Evolutionary conservation across 2,329 filamentous ascomycete species (phyloP), one percentile per base, ranked within the genome.

Genomic region (Alternaria gaisen): DNA sequence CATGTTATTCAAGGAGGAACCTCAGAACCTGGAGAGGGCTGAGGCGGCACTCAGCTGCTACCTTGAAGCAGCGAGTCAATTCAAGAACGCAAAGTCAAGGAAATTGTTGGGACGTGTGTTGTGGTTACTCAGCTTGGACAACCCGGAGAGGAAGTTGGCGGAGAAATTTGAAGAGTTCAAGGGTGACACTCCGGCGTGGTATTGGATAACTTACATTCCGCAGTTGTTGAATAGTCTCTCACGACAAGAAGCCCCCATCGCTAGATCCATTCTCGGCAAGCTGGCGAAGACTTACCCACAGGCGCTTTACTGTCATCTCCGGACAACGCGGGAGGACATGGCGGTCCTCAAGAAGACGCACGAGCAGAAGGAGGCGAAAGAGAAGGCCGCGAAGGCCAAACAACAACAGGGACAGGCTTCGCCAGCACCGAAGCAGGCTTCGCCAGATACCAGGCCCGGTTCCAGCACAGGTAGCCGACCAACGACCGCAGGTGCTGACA

Each of bases 141-240:
- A 97, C 72, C 85, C 91, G 0, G 92, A 93, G 74, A 92, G 92
- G 12, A 90, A 87, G 38, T 90, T 99, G 61, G 91, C 92, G 0
- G 85, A 88, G 70, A 93, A 94, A 12, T 99, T 97, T 68, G 93
- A 97, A 67, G 92, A 94, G 69, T 99, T 95, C 82, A 97, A 98
- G 83, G 95, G 95, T 53, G 96, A 99, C 70, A 97, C 93, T 2
- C 93, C 94, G 0, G 93, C 97, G 12, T 99, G 95, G 95, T 99
- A 98, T 81, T 99, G 95, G 95, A 97, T 98, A 69, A 98, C 94
- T 0, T 99, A 97, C 77, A 98, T 99, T 65, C 95, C 95, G 18
- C 95, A 99, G 79, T 86, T 99, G 42, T 87, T 99, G 32, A 94
- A 93, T 43, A 95, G 94, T 53, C 85, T 99, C 52, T 92, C 92